Conservation (phyloP, 176 grass and related monocot genomes). For the Areca catechu region DNA sequence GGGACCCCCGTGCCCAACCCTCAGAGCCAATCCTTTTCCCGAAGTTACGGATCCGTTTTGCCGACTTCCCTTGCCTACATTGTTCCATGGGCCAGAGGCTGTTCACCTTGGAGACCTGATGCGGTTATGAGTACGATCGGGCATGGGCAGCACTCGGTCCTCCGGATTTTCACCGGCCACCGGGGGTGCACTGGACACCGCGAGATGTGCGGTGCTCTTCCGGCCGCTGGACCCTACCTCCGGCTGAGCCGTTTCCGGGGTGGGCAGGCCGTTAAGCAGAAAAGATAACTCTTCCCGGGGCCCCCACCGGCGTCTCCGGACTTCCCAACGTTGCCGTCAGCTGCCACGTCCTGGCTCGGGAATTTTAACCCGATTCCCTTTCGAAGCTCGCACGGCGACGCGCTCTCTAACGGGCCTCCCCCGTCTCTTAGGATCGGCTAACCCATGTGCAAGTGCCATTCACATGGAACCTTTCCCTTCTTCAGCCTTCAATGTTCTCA, state of each 20-base stretch:
- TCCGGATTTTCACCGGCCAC: conserved; percentile 53
- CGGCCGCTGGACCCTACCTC: conserved; percentile 48
- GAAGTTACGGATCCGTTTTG: conserved; percentile 30
- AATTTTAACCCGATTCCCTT: no score
- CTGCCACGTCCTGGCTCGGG: no score
- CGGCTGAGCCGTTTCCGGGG: no score
- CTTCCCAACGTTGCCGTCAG: no score
- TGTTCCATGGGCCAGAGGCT: conserved; percentile 28
- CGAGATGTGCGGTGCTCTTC: conserved; percentile 56
- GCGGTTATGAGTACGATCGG: conserved; percentile 28
- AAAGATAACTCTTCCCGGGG: no score
- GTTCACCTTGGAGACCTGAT: conserved; percentile 35
- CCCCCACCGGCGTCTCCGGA: conserved; percentile 34
- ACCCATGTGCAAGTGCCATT: no score
- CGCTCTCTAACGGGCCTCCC: no score
- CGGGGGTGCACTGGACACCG: conserved; percentile 52
- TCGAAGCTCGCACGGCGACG: no score
- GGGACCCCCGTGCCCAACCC: conserved; percentile 50
- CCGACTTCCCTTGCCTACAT: conserved; percentile 30
- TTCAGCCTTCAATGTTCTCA: no score
- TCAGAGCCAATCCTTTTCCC: conserved; percentile 28
- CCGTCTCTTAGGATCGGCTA: no score
- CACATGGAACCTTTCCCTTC: no score
- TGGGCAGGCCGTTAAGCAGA: no score
- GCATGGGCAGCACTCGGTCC: conserved; percentile 33